Evolutionary conservation across 2,329 filamentous ascomycete species (phyloP).

Genomic region (Leptoxyphium fumago): DNA sequence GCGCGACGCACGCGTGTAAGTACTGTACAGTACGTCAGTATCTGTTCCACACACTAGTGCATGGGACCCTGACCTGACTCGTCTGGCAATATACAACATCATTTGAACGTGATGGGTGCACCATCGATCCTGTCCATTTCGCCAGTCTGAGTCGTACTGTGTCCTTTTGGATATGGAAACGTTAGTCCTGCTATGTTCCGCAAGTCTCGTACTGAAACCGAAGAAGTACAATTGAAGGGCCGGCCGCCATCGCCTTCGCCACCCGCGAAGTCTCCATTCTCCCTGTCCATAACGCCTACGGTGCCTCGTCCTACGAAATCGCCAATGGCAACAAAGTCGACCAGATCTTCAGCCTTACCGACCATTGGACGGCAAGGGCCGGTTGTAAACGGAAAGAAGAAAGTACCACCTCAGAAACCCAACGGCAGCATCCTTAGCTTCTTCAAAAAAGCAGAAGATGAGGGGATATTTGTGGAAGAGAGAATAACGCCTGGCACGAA

Average conservation of each 20-base stretch:
- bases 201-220: slow-evolving; percentile 33
- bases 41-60: too few relatives aligned
- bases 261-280: slow-evolving; percentile 16
- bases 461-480: slow-evolving; percentile 24
- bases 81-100: too few relatives aligned
- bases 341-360: slow-evolving; percentile 12
- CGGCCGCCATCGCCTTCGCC: slow-evolving; percentile 35
- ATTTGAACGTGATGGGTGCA: too few relatives aligned
- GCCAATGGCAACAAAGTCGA: slow-evolving; percentile 13
- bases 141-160: too few relatives aligned
- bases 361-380: slow-evolving; percentile 19
- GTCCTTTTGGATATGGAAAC: too few relatives aligned
- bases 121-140: too few relatives aligned
- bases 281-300: slow-evolving; percentile 15
- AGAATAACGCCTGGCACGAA: not conserved
- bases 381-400: slow-evolving; percentile 23
- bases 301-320: slow-evolving; percentile 18
- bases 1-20: too few relatives aligned
- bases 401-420: slow-evolving; percentile 12
- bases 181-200: slow-evolving; percentile 32
- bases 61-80: too few relatives aligned
- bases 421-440: slow-evolving; percentile 40
- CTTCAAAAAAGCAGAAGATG: slow-evolving; percentile 36
- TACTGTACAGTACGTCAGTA: too few relatives aligned
- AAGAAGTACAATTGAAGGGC: slow-evolving; percentile 29